A percentile compares a stretch with the other conserved stretches of the same genome.
These are phyloP conservation scores for Sordariomycetes sp. DNA, from an alignment of 2,329 filamentous ascomycete species.

Conservation along the genomic window DNA sequence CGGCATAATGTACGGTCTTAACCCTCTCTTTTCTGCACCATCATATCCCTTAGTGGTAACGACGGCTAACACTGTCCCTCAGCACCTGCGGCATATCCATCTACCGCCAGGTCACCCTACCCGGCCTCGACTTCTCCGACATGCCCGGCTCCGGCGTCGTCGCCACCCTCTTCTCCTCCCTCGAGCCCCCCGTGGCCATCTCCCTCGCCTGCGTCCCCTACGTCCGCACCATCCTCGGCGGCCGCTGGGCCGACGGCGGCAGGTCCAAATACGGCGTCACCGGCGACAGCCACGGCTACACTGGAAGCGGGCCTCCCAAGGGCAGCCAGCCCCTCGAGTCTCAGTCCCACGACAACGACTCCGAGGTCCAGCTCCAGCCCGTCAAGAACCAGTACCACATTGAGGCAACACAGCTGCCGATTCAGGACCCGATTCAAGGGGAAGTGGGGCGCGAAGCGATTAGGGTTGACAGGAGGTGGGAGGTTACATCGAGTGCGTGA, in stretches of 20 bases:
- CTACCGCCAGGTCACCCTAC: constrained; percentile 14
- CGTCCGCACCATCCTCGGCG: constrained; percentile 21
- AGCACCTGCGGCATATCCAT: constrained; percentile 20
- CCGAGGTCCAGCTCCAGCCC: not conserved
- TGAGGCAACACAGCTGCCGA: not conserved
- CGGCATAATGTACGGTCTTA: constrained; percentile 18
- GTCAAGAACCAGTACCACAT: not conserved
- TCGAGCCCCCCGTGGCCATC: constrained; percentile 24
- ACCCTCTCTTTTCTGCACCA: not conserved
- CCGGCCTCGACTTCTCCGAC: constrained; percentile 4
- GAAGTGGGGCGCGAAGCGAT: not conserved
- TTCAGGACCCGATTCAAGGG: too few species aligned
- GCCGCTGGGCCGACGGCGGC: constrained; percentile 2
- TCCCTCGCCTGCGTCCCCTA: constrained; percentile 24
- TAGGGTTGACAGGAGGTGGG: not conserved
- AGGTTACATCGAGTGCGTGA: not conserved
- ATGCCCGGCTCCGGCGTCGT: constrained; percentile 13
- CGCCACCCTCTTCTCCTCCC: constrained; percentile 19
- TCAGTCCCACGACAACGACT: not conserved
- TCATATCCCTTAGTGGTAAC: not conserved
- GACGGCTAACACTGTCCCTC: not conserved
- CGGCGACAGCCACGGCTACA: not conserved
- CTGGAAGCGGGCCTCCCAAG: not conserved
- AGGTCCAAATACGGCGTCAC: not conserved
- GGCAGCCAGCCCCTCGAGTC: not conserved